Evolutionary conservation across 257 asterid genomes (phyloP).

Genomic region (Voacanga thouarsii): DNA sequence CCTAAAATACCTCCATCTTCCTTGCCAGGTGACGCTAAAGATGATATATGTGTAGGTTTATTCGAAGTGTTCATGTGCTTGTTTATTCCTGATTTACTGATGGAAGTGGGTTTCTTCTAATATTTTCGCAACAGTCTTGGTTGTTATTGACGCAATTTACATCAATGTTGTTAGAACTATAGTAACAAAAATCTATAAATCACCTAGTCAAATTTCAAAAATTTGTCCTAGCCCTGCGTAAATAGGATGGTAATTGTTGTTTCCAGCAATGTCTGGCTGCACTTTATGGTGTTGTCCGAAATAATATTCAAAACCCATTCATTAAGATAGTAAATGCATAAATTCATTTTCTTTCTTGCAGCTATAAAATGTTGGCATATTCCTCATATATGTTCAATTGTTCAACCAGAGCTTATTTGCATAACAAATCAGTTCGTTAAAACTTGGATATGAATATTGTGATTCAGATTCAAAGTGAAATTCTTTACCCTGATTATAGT

Average conservation of each 20-base stretch:
- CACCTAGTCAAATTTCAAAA: not conserved
- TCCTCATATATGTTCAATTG: not conserved
- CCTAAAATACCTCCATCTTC: constrained; percentile 45
- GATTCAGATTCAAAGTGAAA: not conserved
- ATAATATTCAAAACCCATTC: not conserved
- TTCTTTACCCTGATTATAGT: constrained; percentile 6
- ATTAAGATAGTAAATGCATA: not conserved
- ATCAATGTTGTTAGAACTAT: not conserved
- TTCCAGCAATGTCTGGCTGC: not conserved
- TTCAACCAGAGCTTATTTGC: not conserved
- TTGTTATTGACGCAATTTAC: not conserved
- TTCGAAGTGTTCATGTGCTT: not conserved
- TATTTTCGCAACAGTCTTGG: not conserved
- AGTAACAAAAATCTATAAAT: not conserved
- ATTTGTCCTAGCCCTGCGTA: not conserved
- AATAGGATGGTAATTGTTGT: not conserved
- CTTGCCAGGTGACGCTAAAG: constrained; percentile 59
- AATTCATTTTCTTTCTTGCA: not conserved
- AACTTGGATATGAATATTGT: not conserved
- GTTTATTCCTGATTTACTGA: not conserved
- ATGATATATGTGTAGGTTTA: not conserved
- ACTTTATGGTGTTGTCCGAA: not conserved
- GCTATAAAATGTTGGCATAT: not conserved
- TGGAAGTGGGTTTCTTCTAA: not conserved
- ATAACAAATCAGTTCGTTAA: not conserved